Percentiles rank a stretch among this genome's conserved stretches.
Conservation (phyloP, 495 filamentous ascomycete genomes). For the Talaromyces ruber region DNA sequence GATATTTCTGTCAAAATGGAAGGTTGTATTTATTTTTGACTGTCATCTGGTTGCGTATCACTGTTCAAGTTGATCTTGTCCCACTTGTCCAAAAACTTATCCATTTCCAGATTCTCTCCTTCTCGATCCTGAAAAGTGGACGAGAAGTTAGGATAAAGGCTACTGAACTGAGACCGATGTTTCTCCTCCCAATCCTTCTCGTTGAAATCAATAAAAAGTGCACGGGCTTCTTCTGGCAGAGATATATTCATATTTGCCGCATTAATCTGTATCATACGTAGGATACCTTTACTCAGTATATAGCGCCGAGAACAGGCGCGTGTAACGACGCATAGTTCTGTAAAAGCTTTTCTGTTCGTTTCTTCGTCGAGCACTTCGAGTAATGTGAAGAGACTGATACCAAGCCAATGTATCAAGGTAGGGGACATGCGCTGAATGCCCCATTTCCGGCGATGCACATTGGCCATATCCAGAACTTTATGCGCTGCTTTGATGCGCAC, state of each 20-base stretch:
- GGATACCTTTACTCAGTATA: constrained; percentile 12
- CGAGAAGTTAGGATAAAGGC: constrained; percentile 12
- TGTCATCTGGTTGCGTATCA: not conserved
- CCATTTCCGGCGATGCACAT: constrained; percentile 4
- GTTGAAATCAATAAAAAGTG: constrained; percentile 11
- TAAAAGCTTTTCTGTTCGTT: constrained; percentile 7
- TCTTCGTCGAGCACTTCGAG: constrained; percentile 10
- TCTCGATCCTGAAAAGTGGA: not conserved
- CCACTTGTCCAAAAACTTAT: constrained; percentile 14
- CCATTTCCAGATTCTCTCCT: constrained; percentile 7
- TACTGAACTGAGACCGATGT: constrained; percentile 8
- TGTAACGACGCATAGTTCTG: constrained; percentile 7
- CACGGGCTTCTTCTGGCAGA: constrained; percentile 8
- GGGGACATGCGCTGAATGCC: constrained; percentile 7
- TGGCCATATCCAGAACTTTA: not conserved
- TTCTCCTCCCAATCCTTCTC: constrained; percentile 8
- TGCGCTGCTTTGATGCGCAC: not conserved
- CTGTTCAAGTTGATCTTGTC: constrained; percentile 6
- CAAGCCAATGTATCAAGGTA: constrained; percentile 8
- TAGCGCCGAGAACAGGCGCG: constrained; percentile 10
- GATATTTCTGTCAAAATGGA: too few relatives aligned
- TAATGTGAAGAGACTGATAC: constrained; percentile 8
- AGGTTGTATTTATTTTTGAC: not conserved
- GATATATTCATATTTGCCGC: constrained; percentile 2
- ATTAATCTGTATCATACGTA: constrained; percentile 12